Percentiles rank a stretch among this genome's conserved stretches.
phyloP scores from a whole-genome alignment of 1,284 basidiomycete species.

The Trametes sp. region DNA sequence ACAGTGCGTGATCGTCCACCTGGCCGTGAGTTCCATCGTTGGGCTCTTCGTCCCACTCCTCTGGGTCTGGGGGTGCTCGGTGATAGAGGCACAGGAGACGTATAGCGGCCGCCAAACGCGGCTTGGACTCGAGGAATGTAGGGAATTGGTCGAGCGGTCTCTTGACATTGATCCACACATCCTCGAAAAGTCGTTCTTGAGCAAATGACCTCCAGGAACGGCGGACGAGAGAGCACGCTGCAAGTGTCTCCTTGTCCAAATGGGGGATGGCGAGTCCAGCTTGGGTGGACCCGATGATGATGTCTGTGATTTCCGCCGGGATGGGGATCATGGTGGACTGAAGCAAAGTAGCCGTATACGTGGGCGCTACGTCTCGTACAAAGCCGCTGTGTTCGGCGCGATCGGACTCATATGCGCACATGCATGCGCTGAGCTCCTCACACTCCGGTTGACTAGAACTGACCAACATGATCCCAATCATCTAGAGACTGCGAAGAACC shows the following conservation, averaged over 20 bases:
- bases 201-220: neutral
- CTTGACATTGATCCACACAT: neutral
- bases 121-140: neutral
- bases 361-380: no score
- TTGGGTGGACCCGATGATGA: neutral
- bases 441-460: no score
- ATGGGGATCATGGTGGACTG: neutral
- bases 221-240: neutral
- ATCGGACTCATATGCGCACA: no score
- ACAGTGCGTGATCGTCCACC: neutral
- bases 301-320: neutral
- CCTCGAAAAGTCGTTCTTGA: neutral
- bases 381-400: no score
- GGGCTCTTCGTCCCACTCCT: no score
- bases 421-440: no score
- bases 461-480: no score
- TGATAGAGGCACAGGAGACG: neutral
- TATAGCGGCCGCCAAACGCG: neutral
- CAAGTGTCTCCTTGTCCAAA: neutral
- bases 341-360: neutral
- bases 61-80: no score
- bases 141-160: neutral
- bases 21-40: neutral
- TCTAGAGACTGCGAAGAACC: no score
- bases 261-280: neutral